Base-by-base conservation (phyloP, 2,329 filamentous ascomycete species). In the Aspergillus novoparasiticus region DNA sequence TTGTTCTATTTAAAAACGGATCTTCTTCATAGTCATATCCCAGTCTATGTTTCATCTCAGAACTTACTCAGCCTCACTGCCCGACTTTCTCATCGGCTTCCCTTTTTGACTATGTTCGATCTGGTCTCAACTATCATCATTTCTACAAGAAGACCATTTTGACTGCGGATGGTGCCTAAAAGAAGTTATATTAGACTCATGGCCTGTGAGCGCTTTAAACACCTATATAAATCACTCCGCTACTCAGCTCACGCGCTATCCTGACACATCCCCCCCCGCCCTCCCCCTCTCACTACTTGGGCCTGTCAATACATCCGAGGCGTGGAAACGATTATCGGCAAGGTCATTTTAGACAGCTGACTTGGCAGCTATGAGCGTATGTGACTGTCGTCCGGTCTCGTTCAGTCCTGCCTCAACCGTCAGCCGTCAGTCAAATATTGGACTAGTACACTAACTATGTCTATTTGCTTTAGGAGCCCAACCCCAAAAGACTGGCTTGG, bases 401-500 rank as follows among this genome's bases (percentile, higher is more conserved):
- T 51, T 8, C 8, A 14, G 30, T 51, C 48, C 12, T 32, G n/a
- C 4, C 16, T 14, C 19, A 30, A 51, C n/a, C 6, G 21, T n/a
- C 26, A 19, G 11, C 28, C 2, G 16, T 30, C 48, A 12, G 28
- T n/a, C 19, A 34, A 19, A 11, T n/a, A n/a, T 51, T 12, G 4
- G 28, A n/a, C 9, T 21, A n/a, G 19, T 32, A 21, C 16, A 51
- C 48, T 51, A 34, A 51, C 34, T 41, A n/a, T 54, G n/a, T 34
- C 36, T 12, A 50, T 62, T 61, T 68, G 48, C 46, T n/a, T 51
- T 51, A 64, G 64, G 50, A 60, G 26, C 63, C 64, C 36, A 51
- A 46, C n/a, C 50, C 54, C 41, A 64, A 55, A 39, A 61, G 66
- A 21, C 45, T 64, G 53, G 61, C 57, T 57, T 75, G 73, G 72